Evolutionary conservation across 345 rosid species (phyloP), one percentile per base, ranked within the genome.

Genomic region (Ceriops decandra): DNA sequence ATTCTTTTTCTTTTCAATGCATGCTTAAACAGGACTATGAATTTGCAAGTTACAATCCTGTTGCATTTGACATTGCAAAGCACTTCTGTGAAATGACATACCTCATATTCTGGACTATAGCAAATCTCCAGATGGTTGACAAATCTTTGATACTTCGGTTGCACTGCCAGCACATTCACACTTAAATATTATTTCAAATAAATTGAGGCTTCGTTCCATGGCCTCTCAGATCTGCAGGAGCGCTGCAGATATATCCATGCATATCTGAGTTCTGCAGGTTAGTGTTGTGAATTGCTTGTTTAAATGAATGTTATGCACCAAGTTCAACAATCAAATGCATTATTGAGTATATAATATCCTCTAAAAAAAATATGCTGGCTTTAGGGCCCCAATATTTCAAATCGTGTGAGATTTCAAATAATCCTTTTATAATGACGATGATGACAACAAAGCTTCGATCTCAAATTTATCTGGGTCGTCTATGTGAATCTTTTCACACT

Each of bases 1-100:
- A 42, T 42, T 69, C 10, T 22, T 56, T 68, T 71, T 64, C 51
- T 70, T 17, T 60, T 46, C 42, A 51, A 60, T 56, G 16, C 49
- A 13, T 4, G 15, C 15, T 11, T 42, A 68, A 57, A 19, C 77
- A 95, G 99, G 99, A 95, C 80, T 95, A 90, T 21, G 99, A 95
- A 86, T 95, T 91, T 73, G 66, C 97, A 53, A 86, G 92, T 80
- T 90, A 79, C 79, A 95, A 95, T 70, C 96, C 96, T 11, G 63
- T 91, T 74, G 97, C 98, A 51, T 91, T 82, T 72, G 99, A 95
- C 71, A 71, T 95, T 46, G 98, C 99, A 8, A 95, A 95, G 73
- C 98, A 91, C 76, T 95, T 95, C 85, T 90, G 99, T 28, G 99
- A 90, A 78, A 91, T 91, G 97, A 88, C 22, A 87, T 82, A 10